phyloP scores from a whole-genome alignment of 2,329 filamentous ascomycete genomes.

The Phyllachora maydis region DNA sequence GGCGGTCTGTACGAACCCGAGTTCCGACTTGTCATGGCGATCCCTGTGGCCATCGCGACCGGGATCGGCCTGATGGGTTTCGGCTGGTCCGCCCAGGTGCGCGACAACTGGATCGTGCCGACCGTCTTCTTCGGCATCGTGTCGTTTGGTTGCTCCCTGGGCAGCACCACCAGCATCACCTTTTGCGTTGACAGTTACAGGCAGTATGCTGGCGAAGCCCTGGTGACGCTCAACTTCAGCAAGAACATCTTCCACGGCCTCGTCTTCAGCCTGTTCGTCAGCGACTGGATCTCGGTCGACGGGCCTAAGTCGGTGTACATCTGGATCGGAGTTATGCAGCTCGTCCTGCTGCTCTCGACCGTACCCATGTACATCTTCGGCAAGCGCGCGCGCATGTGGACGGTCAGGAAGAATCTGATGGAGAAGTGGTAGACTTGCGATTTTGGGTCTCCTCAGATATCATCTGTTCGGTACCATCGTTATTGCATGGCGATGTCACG shows the following conservation, averaged over 20 bases:
- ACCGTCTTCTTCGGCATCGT: constrained; percentile 85
- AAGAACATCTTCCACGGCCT: constrained; percentile 90
- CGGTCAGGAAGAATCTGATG: constrained; percentile 67
- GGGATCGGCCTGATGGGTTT: constrained; percentile 83
- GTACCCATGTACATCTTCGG: constrained; percentile 92
- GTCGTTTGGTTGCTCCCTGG: constrained; percentile 79
- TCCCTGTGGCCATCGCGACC: constrained; percentile 60
- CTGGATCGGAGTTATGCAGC: constrained; percentile 68
- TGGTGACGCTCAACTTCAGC: constrained; percentile 84
- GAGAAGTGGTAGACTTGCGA: constrained; percentile 44
- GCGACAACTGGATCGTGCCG: constrained; percentile 73
- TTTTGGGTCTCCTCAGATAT: constrained; percentile 2
- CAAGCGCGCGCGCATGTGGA: constrained; percentile 88
- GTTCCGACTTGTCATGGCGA: constrained; percentile 74
- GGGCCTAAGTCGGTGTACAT: constrained; percentile 65
- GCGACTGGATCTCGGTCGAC: constrained; percentile 56
- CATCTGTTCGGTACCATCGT: neutral
- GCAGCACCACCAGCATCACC: constrained; percentile 78
- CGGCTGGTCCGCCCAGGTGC: constrained; percentile 69
- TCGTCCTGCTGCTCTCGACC: constrained; percentile 51
- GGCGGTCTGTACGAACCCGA: constrained; percentile 93
- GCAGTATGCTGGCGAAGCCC: constrained; percentile 80
- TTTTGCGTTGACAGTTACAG: constrained; percentile 89
- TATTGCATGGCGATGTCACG: neutral
- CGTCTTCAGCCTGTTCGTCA: constrained; percentile 75